These are phyloP conservation scores for Penicillium taxi DNA, from an alignment of 495 filamentous ascomycete genomes.

Conservation along the genomic window DNA sequence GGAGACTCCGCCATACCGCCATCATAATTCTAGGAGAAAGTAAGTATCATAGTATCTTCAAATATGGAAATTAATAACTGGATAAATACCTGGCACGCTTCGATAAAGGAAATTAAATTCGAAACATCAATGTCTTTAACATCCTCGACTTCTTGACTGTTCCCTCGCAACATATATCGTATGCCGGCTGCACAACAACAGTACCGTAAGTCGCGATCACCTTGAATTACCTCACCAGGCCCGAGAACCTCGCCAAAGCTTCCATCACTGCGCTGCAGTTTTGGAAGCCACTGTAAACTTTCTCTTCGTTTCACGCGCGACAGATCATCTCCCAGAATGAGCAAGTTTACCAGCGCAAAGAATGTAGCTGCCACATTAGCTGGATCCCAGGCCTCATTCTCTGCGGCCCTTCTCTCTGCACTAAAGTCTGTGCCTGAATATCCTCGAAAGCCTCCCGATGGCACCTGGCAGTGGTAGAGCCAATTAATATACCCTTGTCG, in stretches of 20 bases:
- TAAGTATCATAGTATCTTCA: conserved; percentile 9
- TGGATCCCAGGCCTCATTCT: conserved; percentile 60
- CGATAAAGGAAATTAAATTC: conserved; percentile 61
- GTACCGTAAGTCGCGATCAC: conserved; percentile 76
- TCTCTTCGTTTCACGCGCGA: conserved; percentile 56
- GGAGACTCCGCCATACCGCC: conserved; percentile 78
- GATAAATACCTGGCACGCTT: conserved; percentile 60
- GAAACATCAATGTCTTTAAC: conserved; percentile 70
- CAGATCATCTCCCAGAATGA: conserved; percentile 68
- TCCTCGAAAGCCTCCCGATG: conserved; percentile 70
- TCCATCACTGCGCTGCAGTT: conserved; percentile 73
- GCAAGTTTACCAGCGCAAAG: conserved; percentile 71
- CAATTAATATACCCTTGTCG: conserved; percentile 55
- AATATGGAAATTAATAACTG: conserved; percentile 17
- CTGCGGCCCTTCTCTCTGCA: conserved; percentile 29
- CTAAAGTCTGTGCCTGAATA: conserved; percentile 61
- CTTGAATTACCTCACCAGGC: conserved; percentile 53
- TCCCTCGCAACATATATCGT: conserved; percentile 71
- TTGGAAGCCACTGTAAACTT: conserved; percentile 65
- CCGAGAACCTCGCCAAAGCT: conserved; percentile 82
- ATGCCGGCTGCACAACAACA: conserved; percentile 75
- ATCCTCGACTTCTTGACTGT: conserved; percentile 42
- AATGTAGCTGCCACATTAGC: conserved; percentile 79
- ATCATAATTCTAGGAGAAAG: conserved; percentile 66
- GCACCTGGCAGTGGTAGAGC: conserved; percentile 70